Base-by-base conservation (phyloP, 1,139 yeast genomes). In the Debaryomyces robertsiae region DNA sequence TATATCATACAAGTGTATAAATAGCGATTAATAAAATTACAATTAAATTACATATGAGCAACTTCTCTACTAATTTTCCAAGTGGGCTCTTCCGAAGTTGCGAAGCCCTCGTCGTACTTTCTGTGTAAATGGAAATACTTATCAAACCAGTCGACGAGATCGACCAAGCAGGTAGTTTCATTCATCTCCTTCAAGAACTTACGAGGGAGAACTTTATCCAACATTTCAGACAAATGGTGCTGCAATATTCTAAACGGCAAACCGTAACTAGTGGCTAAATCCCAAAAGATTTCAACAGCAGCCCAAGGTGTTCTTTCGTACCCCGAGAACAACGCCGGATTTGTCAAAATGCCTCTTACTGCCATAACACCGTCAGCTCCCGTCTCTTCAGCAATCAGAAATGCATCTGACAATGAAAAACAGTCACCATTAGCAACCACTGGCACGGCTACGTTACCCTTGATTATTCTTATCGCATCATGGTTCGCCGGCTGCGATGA, bases 361-460 rank as follows among this genome's bases (percentile, higher is more conserved):
- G 98, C 86, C 98, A 93, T 93, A 5, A 93, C 86, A 5, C 98
- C 98, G 57, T 89, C 94, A 25, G 81, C 90, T 1, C 85, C 85
- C 0, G 98, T 90, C 36, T 60, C 60, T 13, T 76, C 68, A 0
- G 80, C 79, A 24, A 91, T 90, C 16, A 61, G 59, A 25, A 68
- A 52, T 16, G 87, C 83, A 58, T 89, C 96, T 11, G 70, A 68
- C 25, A 81, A 65, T 1, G 78, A 62, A 53, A 85, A 86, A 52
- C 96, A 93, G 62, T 94, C 98, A 9, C 98, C 98, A 56, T 94
- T 94, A 2, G 98, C 97, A 10, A 93, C 84, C 0, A 94, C 91
- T 0, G 98, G 98, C 0, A 85, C 81, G 3, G 61, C 57, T 1
- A 85, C 87, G 2, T 73, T 61, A 18, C 76, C 75, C 46, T 83